A percentile compares a stretch with the other conserved stretches of the same genome.
Evolutionary conservation across 2,329 filamentous ascomycete genomes (phyloP).

Genomic region (Venturia carpophila): DNA sequence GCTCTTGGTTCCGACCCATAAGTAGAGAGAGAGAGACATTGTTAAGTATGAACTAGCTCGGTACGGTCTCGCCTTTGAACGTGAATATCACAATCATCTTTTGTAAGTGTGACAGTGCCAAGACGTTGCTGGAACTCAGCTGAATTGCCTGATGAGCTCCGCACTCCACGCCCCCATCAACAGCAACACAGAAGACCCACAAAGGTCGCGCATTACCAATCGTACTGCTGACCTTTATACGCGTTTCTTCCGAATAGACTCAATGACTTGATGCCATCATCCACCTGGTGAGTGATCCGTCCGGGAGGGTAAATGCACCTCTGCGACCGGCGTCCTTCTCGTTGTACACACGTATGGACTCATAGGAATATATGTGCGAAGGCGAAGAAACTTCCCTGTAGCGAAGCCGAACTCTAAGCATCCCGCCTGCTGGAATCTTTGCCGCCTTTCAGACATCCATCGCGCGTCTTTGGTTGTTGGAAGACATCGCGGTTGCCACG

Average conservation of each 20-base stretch:
- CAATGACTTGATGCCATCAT: neutral
- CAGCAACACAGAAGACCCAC: neutral
- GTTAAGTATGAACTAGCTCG: neutral
- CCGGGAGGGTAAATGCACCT: neutral
- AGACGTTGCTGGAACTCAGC: neutral
- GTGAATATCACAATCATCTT: no score
- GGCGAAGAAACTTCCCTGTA: neutral
- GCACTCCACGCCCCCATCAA: neutral
- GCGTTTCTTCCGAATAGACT: neutral
- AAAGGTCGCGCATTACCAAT: neutral
- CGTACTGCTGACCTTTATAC: neutral
- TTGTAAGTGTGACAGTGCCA: neutral
- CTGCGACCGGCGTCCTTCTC: conserved; percentile 1
- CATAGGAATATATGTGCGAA: neutral
- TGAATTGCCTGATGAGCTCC: neutral
- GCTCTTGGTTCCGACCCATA: neutral
- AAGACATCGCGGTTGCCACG: neutral
- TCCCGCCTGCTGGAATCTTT: neutral
- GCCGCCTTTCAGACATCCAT: neutral
- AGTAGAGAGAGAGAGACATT: neutral
- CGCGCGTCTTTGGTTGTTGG: neutral
- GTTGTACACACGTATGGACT: neutral
- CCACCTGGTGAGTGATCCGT: conserved; percentile 4
- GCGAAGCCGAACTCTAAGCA: neutral
- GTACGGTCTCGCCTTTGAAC: no score